Evolutionary conservation across 2,329 filamentous ascomycete genomes (phyloP).

Genomic region (Volutella citrinella): DNA sequence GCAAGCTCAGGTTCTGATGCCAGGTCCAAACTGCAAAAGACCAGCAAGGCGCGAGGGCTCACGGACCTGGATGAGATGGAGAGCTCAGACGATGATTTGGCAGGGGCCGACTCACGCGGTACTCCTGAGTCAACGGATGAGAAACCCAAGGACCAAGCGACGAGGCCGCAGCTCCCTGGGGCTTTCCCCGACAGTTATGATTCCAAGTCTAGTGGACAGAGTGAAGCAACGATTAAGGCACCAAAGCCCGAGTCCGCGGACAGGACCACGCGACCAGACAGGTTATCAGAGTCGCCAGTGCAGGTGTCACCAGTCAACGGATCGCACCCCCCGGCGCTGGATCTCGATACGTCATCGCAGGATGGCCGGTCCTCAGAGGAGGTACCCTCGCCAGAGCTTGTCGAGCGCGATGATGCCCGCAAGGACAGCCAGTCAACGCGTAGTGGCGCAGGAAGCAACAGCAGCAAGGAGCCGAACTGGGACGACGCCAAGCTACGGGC

Average conservation of each 20-base stretch:
- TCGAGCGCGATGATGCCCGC: slow-evolving; percentile 42
- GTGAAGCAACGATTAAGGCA: slow-evolving; percentile 30
- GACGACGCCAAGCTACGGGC: slow-evolving; percentile 80
- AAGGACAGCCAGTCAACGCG: slow-evolving; percentile 37
- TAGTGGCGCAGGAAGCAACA: slow-evolving; percentile 3
- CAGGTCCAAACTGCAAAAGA: slow-evolving; percentile 46
- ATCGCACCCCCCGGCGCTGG: slow-evolving; percentile 61
- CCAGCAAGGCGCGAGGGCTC: slow-evolving; percentile 50
- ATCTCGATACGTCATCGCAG: slow-evolving; percentile 69
- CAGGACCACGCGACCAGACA: too few relatives aligned
- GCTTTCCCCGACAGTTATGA: slow-evolving; percentile 41
- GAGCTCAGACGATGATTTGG: slow-evolving; percentile 47
- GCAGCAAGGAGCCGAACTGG: slow-evolving; percentile 58
- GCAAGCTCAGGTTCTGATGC: slow-evolving; percentile 40
- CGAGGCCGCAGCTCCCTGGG: slow-evolving; percentile 36
- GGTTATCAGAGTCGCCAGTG: slow-evolving; percentile 66
- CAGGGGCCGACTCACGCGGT: too few relatives aligned
- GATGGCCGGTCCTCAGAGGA: slow-evolving; percentile 63
- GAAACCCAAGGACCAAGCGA: slow-evolving; percentile 13
- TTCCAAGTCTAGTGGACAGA: slow-evolving; percentile 27
- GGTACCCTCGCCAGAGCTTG: slow-evolving; percentile 62
- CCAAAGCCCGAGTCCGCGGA: slow-evolving; percentile 23
- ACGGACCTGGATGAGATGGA: slow-evolving; percentile 71
- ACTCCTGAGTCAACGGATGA: too few relatives aligned
- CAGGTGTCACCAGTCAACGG: slow-evolving; percentile 44